Percentiles rank a stretch among this genome's conserved stretches.
Evolutionary conservation across 306 rosid species (phyloP).

Genomic region (Acacia confusa): DNA sequence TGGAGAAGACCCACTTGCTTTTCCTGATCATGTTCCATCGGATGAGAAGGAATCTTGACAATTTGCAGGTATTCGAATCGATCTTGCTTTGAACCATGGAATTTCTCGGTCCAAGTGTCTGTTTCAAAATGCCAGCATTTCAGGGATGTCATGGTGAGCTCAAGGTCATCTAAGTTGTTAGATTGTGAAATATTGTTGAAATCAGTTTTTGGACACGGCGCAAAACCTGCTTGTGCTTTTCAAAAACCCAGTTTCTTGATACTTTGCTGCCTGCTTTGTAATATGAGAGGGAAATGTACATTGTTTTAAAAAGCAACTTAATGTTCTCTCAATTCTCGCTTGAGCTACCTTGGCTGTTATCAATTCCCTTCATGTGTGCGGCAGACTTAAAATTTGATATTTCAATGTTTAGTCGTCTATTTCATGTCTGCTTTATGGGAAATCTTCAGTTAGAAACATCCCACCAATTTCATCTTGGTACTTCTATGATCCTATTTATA

Average conservation of each 20-base stretch:
- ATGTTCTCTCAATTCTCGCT: background rate
- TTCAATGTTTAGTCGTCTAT: background rate
- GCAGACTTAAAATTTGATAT: background rate
- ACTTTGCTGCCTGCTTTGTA: background rate
- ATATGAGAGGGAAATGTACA: background rate
- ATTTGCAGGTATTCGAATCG: background rate
- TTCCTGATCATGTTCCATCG: background rate
- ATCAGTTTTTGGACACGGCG: slow-evolving; percentile 23
- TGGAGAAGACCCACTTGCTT: background rate
- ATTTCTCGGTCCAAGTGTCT: background rate
- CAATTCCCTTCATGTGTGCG: background rate
- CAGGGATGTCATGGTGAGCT: background rate
- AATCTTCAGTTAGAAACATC: background rate
- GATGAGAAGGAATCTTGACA: background rate
- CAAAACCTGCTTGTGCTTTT: slow-evolving; percentile 27
- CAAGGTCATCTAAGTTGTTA: slow-evolving; percentile 10
- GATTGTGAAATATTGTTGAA: slow-evolving; percentile 23
- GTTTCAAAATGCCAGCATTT: slow-evolving; percentile 16
- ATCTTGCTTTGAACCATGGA: background rate
- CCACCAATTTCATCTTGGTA: background rate
- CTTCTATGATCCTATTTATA: no score
- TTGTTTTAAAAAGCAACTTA: background rate
- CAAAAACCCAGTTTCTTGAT: slow-evolving; percentile 30
- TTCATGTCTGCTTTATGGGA: background rate
- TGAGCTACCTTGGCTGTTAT: background rate